Conservation (phyloP, 192 early-diverging fungal species). For the Thamnidium elegans region DNA sequence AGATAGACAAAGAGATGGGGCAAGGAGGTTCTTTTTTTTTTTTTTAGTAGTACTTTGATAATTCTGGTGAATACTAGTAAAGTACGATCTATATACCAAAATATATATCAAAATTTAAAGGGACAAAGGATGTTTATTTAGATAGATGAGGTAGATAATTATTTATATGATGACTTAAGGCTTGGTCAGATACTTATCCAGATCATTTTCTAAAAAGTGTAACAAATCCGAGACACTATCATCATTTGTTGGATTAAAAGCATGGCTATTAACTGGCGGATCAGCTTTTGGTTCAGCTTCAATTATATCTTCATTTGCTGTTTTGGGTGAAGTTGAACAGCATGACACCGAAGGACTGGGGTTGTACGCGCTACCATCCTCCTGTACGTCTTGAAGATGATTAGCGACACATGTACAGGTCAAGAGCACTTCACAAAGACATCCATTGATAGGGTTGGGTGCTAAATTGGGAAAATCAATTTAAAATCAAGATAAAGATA, state of each 20-base stretch:
- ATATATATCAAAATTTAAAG: too few relatives aligned
- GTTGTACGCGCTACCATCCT: too few relatives aligned
- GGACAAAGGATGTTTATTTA: too few relatives aligned
- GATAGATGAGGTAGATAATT: too few relatives aligned
- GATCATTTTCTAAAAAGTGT: background rate
- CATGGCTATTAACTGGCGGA: background rate
- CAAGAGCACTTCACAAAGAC: conserved; percentile 27
- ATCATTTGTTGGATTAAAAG: background rate
- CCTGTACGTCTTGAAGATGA: conserved; percentile 18
- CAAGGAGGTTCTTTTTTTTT: too few relatives aligned
- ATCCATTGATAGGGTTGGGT: conserved; percentile 39
- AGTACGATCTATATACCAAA: too few relatives aligned
- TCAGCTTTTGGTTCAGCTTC: background rate
- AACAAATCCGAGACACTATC: background rate
- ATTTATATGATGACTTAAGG: too few relatives aligned
- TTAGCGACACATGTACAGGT: conserved; percentile 28
- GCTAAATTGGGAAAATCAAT: conserved; percentile 2
- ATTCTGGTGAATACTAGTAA: too few relatives aligned
- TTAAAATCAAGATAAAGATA: background rate
- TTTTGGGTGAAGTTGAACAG: background rate
- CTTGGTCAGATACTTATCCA: too few relatives aligned
- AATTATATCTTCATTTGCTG: background rate
- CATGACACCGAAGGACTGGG: too few relatives aligned
- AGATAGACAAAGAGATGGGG: too few relatives aligned
- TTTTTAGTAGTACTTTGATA: too few relatives aligned